Conservation (phyloP, 768 basidiomycete species). For the Psilocybe subaeruginosa region DNA sequence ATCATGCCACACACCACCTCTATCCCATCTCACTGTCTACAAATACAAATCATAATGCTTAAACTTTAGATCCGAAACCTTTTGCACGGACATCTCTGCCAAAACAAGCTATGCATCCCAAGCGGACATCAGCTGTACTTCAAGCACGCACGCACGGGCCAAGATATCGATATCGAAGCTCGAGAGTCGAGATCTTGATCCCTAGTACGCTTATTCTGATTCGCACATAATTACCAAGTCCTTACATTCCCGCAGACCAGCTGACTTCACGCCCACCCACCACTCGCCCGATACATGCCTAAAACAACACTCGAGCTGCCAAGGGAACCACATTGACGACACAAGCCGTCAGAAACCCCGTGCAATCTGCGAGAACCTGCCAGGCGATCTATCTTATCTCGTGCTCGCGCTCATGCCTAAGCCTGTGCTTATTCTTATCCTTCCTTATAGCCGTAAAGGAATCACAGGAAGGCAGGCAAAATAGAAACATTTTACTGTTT, state of each 20-base stretch:
- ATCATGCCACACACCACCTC: no score
- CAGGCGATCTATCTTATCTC: constrained; percentile 4
- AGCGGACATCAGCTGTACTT: no score
- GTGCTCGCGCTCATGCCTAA: not conserved
- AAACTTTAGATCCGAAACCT: no score
- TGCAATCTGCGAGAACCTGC: constrained; percentile 1
- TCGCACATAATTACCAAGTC: not conserved
- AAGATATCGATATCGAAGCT: constrained; percentile 1
- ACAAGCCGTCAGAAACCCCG: not conserved
- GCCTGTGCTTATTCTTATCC: not conserved
- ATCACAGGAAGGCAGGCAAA: not conserved
- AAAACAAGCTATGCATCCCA: no score
- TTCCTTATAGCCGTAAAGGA: not conserved
- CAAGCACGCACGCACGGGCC: constrained; percentile 5
- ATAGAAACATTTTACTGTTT: not conserved
- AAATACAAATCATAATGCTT: no score
- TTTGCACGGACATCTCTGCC: no score
- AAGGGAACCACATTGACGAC: constrained; percentile 9
- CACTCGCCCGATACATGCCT: constrained; percentile 2
- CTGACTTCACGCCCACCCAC: constrained; percentile 1
- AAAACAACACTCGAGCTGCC: constrained; percentile 5
- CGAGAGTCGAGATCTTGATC: constrained; percentile 8
- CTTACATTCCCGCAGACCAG: not conserved
- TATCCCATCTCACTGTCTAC: no score
- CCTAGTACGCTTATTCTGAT: constrained; percentile 3